These are phyloP conservation scores for Stipa capillata DNA, from an alignment of 176 grass and related monocot species.

Conservation along the genomic window DNA sequence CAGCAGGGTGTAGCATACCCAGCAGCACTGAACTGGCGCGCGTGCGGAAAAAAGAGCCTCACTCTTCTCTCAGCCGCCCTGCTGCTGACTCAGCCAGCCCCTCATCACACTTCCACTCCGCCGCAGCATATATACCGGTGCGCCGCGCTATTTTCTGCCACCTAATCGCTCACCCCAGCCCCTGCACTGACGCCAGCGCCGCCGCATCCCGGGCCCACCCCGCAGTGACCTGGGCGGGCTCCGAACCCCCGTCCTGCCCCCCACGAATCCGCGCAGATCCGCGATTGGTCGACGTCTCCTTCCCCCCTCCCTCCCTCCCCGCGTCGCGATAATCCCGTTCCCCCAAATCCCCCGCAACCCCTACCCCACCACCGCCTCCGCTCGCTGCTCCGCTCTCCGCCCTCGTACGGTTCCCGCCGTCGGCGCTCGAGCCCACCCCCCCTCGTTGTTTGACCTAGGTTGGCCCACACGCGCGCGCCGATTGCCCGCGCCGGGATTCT, in stretches of 20 bases:
- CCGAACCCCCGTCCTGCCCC: neutral
- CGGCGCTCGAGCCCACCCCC: no score
- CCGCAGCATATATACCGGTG: neutral
- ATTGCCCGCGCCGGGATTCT: no score
- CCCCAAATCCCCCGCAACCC: neutral
- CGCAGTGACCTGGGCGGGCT: conserved; percentile 22
- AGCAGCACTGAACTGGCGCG: no score
- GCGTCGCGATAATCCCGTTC: conserved; percentile 21
- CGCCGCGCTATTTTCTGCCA: conserved; percentile 19
- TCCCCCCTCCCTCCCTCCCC: conserved; percentile 13
- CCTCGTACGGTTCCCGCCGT: conserved; percentile 22
- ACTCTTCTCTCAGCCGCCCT: no score
- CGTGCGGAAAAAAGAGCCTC: no score
- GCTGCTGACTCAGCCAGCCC: no score
- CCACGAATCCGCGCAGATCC: conserved; percentile 32
- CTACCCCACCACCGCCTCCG: neutral
- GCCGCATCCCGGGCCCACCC: conserved; percentile 18
- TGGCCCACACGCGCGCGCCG: no score
- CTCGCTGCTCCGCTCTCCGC: no score
- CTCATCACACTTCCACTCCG: neutral
- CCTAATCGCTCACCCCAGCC: neutral
- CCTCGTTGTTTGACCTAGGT: no score
- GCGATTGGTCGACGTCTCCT: conserved; percentile 48
- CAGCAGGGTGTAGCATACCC: no score
- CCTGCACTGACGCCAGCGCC: conserved; percentile 3